These are phyloP conservation scores for Babesia bovis DNA, from an alignment of 169 alveolate genomes.

Conservation along the genomic window DNA sequence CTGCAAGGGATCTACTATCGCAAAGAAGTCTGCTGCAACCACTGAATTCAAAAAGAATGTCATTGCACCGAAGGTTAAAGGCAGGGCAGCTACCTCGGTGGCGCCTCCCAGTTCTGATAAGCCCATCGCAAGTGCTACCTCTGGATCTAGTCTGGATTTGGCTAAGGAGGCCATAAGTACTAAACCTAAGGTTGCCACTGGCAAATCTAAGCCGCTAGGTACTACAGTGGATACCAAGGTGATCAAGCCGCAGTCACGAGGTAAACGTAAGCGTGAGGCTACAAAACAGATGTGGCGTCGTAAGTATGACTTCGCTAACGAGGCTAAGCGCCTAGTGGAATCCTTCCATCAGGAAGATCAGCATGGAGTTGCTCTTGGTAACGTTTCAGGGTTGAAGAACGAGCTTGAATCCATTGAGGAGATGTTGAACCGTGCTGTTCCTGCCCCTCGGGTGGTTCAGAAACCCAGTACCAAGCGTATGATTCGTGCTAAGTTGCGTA, in stretches of 20 bases:
- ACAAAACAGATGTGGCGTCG: conserved; percentile 62
- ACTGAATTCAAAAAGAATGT: conserved; percentile 16
- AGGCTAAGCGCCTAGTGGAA: conserved; percentile 56
- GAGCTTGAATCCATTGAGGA: conserved; percentile 16
- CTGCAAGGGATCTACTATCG: conserved; percentile 38
- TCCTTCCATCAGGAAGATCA: conserved; percentile 41
- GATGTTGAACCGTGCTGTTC: conserved; percentile 10
- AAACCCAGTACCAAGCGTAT: conserved; percentile 30
- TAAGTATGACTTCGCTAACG: conserved; percentile 43
- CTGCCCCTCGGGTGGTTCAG: background rate
- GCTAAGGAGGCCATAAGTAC: background rate
- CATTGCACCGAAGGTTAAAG: conserved; percentile 19
- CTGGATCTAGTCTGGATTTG: background rate
- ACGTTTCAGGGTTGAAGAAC: conserved; percentile 31
- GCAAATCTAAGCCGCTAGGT: background rate
- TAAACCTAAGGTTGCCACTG: background rate
- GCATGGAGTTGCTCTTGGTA: conserved; percentile 63
- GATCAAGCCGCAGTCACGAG: conserved; percentile 40
- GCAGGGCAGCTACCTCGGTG: background rate
- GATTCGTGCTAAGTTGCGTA: conserved; percentile 23
- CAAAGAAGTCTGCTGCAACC: conserved; percentile 15
- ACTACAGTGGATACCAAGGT: conserved; percentile 30
- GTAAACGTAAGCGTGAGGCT: conserved; percentile 63
- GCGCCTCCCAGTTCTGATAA: background rate
- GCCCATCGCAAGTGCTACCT: background rate